Evolutionary conservation across 768 basidiomycete species (phyloP).

Genomic region (Paxillus ammoniavirescens): DNA sequence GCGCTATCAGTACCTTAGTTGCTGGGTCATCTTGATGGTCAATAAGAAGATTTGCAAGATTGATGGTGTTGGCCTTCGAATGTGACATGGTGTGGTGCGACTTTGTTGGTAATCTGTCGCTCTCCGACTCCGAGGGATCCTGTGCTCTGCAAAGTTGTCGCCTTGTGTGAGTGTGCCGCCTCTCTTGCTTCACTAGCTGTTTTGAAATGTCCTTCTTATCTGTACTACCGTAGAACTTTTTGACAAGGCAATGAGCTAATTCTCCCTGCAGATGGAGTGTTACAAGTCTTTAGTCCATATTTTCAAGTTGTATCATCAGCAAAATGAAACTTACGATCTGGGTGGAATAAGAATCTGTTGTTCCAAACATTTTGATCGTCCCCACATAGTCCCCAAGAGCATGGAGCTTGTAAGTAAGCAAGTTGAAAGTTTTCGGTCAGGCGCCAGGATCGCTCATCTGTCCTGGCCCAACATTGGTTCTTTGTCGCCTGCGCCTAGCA

Average conservation of each 20-base stretch:
- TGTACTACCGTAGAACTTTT: slow-evolving; percentile 25
- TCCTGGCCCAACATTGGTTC: not conserved
- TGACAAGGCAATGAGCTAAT: slow-evolving; percentile 30
- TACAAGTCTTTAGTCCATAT: too few relatives aligned
- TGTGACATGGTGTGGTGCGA: too few relatives aligned
- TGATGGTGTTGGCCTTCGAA: not conserved
- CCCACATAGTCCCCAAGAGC: slow-evolving; percentile 32
- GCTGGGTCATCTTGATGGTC: slow-evolving; percentile 6
- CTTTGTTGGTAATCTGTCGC: too few relatives aligned
- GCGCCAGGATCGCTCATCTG: not conserved
- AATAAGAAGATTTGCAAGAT: not conserved
- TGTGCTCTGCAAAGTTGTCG: too few relatives aligned
- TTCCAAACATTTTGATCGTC: slow-evolving; percentile 29
- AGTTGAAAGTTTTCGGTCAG: slow-evolving; percentile 24
- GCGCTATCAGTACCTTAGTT: too few relatives aligned
- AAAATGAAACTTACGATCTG: slow-evolving; percentile 33
- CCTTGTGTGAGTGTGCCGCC: not conserved
- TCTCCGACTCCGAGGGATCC: too few relatives aligned
- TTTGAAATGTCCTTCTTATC: slow-evolving; percentile 16
- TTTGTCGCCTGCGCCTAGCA: slow-evolving; percentile 10
- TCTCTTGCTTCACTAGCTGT: slow-evolving; percentile 14
- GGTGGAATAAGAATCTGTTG: slow-evolving; percentile 36
- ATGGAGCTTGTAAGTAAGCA: slow-evolving; percentile 36
- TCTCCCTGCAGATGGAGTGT: too few relatives aligned
- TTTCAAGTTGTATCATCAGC: too few relatives aligned